Conservation (phyloP, 495 filamentous ascomycete species). For the Penicillium verhagenii region DNA sequence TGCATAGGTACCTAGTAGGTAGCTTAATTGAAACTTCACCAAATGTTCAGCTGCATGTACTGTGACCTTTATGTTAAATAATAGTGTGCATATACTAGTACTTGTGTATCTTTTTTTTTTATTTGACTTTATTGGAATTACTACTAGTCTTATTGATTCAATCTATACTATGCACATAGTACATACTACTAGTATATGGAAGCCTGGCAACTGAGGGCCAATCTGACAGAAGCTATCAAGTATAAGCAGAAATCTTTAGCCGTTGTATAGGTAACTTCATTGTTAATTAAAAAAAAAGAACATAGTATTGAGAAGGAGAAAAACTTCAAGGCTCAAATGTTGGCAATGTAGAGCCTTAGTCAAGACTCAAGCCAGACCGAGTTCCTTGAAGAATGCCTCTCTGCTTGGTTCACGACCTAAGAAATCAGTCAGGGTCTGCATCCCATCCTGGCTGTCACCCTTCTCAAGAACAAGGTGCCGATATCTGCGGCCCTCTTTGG, state of each 20-base stretch:
- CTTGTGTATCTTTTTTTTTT: too few relatives aligned
- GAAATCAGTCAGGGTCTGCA: background rate
- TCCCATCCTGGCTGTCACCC: background rate
- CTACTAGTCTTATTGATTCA: too few relatives aligned
- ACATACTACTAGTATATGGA: background rate
- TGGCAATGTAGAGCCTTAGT: background rate
- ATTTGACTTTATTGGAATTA: too few relatives aligned
- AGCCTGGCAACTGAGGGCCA: background rate
- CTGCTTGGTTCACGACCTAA: background rate
- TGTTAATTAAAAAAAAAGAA: background rate
- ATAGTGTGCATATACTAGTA: too few relatives aligned
- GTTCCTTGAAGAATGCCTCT: background rate
- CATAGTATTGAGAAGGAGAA: too few relatives aligned
- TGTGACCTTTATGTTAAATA: too few relatives aligned
- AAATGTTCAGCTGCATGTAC: too few relatives aligned
- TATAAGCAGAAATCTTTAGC: background rate
- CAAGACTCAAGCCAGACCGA: background rate
- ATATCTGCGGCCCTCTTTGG: background rate
- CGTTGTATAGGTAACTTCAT: background rate
- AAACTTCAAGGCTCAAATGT: too few relatives aligned
- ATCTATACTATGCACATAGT: too few relatives aligned
- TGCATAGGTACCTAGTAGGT: too few relatives aligned
- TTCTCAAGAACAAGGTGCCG: background rate
- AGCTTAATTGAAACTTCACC: too few relatives aligned
- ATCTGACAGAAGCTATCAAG: background rate